These are phyloP conservation scores for Eucalyptus tenuipes DNA, from an alignment of 345 rosid genomes.

Conservation along the genomic window DNA sequence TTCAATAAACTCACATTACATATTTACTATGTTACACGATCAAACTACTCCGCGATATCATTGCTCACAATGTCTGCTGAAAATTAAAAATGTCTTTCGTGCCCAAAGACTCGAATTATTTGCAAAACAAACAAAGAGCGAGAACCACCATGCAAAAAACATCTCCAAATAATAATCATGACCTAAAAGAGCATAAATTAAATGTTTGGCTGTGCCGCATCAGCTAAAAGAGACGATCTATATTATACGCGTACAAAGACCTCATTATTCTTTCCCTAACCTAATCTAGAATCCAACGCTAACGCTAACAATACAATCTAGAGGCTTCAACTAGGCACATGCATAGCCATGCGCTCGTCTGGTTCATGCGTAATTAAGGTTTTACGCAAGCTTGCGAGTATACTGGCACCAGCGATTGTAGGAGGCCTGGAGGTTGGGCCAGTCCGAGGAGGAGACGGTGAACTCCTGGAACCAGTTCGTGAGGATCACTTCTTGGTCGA, in stretches of 20 bases:
- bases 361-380: no score
- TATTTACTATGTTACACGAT: background rate
- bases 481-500: slow-evolving; percentile 61
- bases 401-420: slow-evolving; percentile 67
- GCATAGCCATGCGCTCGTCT: background rate
- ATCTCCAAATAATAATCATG: background rate
- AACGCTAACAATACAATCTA: background rate
- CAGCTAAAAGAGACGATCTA: background rate
- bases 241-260: background rate
- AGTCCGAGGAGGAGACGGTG: slow-evolving; percentile 42
- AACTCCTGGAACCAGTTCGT: slow-evolving; percentile 66
- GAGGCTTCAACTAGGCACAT: background rate
- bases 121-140: background rate
- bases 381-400: slow-evolving; percentile 29
- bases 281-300: background rate
- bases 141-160: background rate
- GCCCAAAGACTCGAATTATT: background rate
- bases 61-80: background rate
- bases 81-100: background rate
- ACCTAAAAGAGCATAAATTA: background rate
- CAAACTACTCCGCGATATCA: background rate
- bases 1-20: background rate
- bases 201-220: background rate
- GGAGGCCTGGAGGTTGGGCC: slow-evolving; percentile 58
- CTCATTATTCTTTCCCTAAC: background rate